Evolutionary conservation across 208 protist species (phyloP).

Genomic region (Acanthamoeba castellanii): DNA sequence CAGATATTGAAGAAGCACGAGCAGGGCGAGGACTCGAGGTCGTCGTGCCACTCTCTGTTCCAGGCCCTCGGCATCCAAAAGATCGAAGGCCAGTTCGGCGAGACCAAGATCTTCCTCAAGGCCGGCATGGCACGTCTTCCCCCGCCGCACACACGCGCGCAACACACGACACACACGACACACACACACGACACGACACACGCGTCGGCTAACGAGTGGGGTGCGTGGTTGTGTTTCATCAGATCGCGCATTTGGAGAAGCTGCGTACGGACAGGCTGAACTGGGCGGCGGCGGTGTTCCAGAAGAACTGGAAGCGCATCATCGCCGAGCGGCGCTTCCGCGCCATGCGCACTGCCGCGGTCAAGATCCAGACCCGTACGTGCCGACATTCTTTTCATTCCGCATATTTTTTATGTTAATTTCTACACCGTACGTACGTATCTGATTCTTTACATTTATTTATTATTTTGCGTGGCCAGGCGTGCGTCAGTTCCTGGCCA

Average conservation of each 20-base stretch:
- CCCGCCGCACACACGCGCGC: neutral
- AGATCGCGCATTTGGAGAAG: slow-evolving; percentile 72
- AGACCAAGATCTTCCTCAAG: slow-evolving; percentile 65
- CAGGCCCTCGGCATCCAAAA: neutral
- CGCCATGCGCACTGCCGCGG: neutral
- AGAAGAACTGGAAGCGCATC: slow-evolving; percentile 69
- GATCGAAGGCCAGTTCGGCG: slow-evolving; percentile 68
- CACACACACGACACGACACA: too few species aligned
- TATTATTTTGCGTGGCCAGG: neutral
- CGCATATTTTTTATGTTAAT: neutral
- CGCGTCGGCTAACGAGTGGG: too few species aligned
- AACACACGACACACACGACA: neutral
- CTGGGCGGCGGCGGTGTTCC: slow-evolving; percentile 50
- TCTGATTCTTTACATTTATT: too few species aligned
- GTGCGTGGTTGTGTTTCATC: too few species aligned
- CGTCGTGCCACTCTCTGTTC: slow-evolving; percentile 23
- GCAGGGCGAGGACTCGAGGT: neutral
- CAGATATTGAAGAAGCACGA: slow-evolving; percentile 37
- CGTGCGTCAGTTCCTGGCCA: slow-evolving; percentile 29
- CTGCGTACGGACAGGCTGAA: slow-evolving; percentile 42
- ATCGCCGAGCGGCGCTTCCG: neutral
- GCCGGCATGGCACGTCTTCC: slow-evolving; percentile 16
- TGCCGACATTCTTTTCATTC: neutral
- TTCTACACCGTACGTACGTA: neutral
- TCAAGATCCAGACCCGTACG: slow-evolving; percentile 18